Evolutionary conservation across 768 basidiomycete genomes (phyloP).

Genomic region (Boletus rubescentipes): DNA sequence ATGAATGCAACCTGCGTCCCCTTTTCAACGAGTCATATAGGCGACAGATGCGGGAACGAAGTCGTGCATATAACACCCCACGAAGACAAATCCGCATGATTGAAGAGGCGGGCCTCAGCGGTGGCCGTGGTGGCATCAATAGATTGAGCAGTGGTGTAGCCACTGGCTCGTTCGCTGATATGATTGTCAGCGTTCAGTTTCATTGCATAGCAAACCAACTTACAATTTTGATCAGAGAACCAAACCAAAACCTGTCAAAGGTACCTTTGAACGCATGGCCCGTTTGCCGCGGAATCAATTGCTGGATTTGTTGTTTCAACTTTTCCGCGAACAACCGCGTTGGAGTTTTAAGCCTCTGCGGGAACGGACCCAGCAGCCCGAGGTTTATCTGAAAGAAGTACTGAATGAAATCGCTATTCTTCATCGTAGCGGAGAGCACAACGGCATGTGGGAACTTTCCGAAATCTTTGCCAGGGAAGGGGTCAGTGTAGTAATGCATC

Average conservation of each 20-base stretch:
- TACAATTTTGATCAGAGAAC: slow-evolving; percentile 42
- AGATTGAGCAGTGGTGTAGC: slow-evolving; percentile 75
- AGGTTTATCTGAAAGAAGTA: slow-evolving; percentile 83
- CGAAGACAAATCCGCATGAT: slow-evolving; percentile 68
- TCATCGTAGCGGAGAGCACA: slow-evolving; percentile 77
- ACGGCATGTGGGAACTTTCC: slow-evolving; percentile 78
- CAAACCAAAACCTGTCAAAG: slow-evolving; percentile 66
- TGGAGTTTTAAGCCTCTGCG: slow-evolving; percentile 80
- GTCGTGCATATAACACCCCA: slow-evolving; percentile 64
- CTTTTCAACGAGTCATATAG: slow-evolving; percentile 66
- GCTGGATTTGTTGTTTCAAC: slow-evolving; percentile 74
- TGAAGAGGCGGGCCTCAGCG: slow-evolving; percentile 66
- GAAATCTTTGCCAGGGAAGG: slow-evolving; percentile 67
- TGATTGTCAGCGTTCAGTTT: slow-evolving; percentile 52
- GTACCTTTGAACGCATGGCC: slow-evolving; percentile 84
- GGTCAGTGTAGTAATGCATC: slow-evolving; percentile 36
- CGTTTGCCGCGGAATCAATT: slow-evolving; percentile 89
- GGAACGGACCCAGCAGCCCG: slow-evolving; percentile 82
- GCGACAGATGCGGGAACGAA: slow-evolving; percentile 69
- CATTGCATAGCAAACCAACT: slow-evolving; percentile 2
- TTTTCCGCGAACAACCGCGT: slow-evolving; percentile 75
- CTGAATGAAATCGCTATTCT: slow-evolving; percentile 73
- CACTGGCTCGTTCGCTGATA: slow-evolving; percentile 57
- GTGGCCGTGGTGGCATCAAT: slow-evolving; percentile 73
- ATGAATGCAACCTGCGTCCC: slow-evolving; percentile 75